Percentiles rank a stretch among this genome's conserved stretches.
Conservation (phyloP, 352 stramenopile species). For the Globisporangium radiosum region DNA sequence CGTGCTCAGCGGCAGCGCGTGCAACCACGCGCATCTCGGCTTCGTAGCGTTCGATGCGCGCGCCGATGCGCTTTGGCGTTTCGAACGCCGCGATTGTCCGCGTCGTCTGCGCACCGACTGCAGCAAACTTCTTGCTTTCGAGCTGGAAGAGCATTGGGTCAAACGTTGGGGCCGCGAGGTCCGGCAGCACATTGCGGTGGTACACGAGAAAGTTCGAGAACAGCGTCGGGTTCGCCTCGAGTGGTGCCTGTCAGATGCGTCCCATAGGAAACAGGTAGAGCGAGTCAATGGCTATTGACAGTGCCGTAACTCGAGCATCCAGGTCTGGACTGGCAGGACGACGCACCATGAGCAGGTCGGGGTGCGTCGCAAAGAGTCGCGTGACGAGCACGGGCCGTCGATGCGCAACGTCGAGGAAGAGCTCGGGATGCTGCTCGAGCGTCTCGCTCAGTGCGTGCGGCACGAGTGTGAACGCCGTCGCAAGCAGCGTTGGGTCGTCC, state of each 20-base stretch:
- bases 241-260: conserved; percentile 31
- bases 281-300: not conserved
- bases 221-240: conserved; percentile 63
- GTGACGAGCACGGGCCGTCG: conserved; percentile 53
- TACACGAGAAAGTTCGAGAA: conserved; percentile 62
- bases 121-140: conserved; percentile 31
- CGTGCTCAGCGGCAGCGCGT: not conserved
- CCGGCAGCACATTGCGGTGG: conserved; percentile 49
- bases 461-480: conserved; percentile 39
- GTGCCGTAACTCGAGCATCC: too few relatives aligned
- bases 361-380: conserved; percentile 52
- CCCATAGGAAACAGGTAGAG: not conserved
- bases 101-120: conserved; percentile 35
- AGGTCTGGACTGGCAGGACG: not conserved
- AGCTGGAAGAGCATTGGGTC: conserved; percentile 47
- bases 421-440: conserved; percentile 55
- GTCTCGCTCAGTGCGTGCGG: conserved; percentile 53
- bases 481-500: conserved; percentile 37
- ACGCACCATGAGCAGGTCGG: conserved; percentile 56
- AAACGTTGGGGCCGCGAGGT: conserved; percentile 49
- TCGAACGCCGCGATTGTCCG: conserved; percentile 21
- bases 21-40: conserved; percentile 20
- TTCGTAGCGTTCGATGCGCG: conserved; percentile 35
- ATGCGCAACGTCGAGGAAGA: conserved; percentile 65
- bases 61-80: conserved; percentile 22